Base-by-base conservation (phyloP, 129 eudicot genomes). In the Solidago caesia region DNA sequence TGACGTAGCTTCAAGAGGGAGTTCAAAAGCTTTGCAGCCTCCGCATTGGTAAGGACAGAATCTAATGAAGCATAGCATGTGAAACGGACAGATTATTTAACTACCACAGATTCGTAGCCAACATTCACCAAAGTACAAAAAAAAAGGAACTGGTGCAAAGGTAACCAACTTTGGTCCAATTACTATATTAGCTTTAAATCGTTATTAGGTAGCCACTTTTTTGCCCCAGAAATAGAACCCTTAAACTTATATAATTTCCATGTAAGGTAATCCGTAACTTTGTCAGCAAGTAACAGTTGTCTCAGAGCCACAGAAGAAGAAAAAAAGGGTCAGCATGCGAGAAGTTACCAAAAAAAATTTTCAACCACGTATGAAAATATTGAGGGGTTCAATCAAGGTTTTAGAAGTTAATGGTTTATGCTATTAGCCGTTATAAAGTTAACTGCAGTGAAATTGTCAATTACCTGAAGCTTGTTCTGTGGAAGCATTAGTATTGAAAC, bases 1-100 rank as follows among this genome's bases (percentile, higher is more conserved):
- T 94, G 97, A 43, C 98, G 88, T 82, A 94, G 89, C 88, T 94
- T 94, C 86, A 94, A 77, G 76, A 94, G 96, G 44, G 98, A 90
- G 75, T 88, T 94, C 76, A 94, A 83, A 48, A 94, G 83, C 88
- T 94, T 94, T 68, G 97, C 86, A 76, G 97, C 93, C 79, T 94
- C 98, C 70, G 58, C 70, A 79, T 88, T 89, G 72, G 91, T 90
- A 70, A 94, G 79, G 21, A 85, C 74, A 69, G 79, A 76, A 76
- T 90, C 97, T 55, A 90, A 82, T 53, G 75, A 67, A 51, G 64
- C 80, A 85, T 80, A 77, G 79, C 83, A 96, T 89, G 78, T 25
- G 66, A 64, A 65, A 70, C 46, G 64, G 26, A 25, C 62, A 11
- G 11, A 77, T 52, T 53, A 26, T 10, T 77, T 70, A 64, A 44